Evolutionary conservation across 441 rosid species (phyloP).

Genomic region (Codiaeum variegatum): DNA sequence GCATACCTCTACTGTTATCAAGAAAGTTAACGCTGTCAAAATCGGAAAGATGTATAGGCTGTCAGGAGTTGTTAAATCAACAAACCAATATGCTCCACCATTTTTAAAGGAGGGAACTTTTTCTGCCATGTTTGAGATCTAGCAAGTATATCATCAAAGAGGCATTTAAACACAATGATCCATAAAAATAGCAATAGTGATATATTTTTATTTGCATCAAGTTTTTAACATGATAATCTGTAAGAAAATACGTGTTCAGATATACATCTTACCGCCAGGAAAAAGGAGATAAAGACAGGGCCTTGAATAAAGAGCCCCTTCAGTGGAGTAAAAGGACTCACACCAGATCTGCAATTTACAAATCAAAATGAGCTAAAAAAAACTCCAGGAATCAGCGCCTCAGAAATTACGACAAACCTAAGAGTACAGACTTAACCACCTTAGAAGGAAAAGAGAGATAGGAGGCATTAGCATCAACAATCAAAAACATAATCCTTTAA

Average conservation of each 20-base stretch:
- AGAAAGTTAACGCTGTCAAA: conserved; percentile 62
- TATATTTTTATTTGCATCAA: not conserved
- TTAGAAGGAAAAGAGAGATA: not conserved
- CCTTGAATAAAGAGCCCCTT: conserved; percentile 76
- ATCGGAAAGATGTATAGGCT: conserved; percentile 59
- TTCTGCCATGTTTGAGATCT: conserved; percentile 87
- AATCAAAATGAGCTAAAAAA: conserved; percentile 15
- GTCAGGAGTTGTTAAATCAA: conserved; percentile 74
- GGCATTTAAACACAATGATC: not conserved
- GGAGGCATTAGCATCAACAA: not conserved
- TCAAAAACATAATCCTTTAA: not conserved
- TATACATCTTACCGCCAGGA: conserved; percentile 61
- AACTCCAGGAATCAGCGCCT: not conserved
- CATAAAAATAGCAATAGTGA: not conserved
- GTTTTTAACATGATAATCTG: not conserved
- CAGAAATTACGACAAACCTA: not conserved
- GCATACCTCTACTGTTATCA: conserved; percentile 77
- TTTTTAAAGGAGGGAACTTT: conserved; percentile 86
- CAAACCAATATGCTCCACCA: conserved; percentile 86
- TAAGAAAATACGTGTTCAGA: not conserved
- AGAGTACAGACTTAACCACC: not conserved
- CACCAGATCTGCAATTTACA: conserved; percentile 56
- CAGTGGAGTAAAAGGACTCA: conserved; percentile 68
- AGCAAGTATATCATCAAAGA: not conserved
- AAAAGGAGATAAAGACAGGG: conserved; percentile 66